Conservation (phyloP, 805 yeast genomes). For the Cyberlindnera xylosilytica region DNA sequence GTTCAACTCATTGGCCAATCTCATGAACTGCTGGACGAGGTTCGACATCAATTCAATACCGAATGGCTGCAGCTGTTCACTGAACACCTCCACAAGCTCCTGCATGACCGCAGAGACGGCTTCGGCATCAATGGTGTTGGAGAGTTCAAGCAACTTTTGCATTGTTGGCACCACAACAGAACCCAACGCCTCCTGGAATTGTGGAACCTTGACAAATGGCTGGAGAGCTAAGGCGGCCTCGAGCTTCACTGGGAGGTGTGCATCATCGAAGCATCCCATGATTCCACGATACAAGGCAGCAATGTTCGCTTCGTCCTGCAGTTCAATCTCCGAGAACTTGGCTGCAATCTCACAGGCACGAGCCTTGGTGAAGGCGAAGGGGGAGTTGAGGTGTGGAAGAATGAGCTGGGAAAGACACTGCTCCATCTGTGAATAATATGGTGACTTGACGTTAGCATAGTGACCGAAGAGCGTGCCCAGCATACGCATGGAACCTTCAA, state of each 20-base stretch:
- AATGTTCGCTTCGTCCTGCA: slow-evolving; percentile 37
- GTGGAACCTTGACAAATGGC: slow-evolving; percentile 61
- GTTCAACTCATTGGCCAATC: slow-evolving; percentile 63
- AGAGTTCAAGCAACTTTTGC: slow-evolving; percentile 70
- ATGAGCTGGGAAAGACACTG: slow-evolving; percentile 58
- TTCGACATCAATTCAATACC: slow-evolving; percentile 66
- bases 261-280: slow-evolving; percentile 36
- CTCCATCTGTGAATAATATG: slow-evolving; percentile 64
- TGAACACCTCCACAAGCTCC: slow-evolving; percentile 86
- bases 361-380: slow-evolving; percentile 67
- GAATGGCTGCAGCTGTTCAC: slow-evolving; percentile 88
- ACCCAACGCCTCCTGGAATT: slow-evolving; percentile 66
- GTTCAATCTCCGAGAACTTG: slow-evolving; percentile 60
- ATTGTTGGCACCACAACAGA: slow-evolving; percentile 73
- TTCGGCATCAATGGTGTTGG: slow-evolving; percentile 84
- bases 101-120: slow-evolving; percentile 88
- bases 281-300: slow-evolving; percentile 45
- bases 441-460: slow-evolving; percentile 51
- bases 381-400: slow-evolving; percentile 66
- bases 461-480: slow-evolving; percentile 69
- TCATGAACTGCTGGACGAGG: slow-evolving; percentile 70
- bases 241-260: slow-evolving; percentile 68
- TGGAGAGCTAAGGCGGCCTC: slow-evolving; percentile 86
- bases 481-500: slow-evolving; percentile 78
- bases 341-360: slow-evolving; percentile 66